Evolutionary conservation across 2,329 filamentous ascomycete genomes (phyloP).

Genomic region (Ophiostoma quercus): DNA sequence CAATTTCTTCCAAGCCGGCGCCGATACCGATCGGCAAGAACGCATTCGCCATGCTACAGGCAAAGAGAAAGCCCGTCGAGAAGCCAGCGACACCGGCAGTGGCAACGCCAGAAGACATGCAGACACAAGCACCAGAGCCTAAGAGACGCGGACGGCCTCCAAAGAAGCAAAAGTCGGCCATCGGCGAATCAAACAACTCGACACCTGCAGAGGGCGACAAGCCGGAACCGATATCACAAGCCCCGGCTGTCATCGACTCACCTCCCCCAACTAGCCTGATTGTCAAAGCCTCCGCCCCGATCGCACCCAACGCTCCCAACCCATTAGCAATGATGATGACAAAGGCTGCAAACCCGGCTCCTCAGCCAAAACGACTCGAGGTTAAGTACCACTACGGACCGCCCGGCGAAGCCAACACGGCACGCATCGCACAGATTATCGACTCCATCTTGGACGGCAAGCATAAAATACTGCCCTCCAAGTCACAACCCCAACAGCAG

Average conservation of each 20-base stretch:
- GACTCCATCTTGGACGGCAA: conserved; percentile 16
- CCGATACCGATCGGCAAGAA: conserved; percentile 7
- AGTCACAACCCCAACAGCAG: not conserved
- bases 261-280: not conserved
- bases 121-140: not conserved
- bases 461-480: conserved; percentile 6
- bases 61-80: conserved; percentile 26
- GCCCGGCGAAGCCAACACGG: not conserved
- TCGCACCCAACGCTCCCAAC: conserved; percentile 41
- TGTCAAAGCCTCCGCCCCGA: not conserved
- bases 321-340: conserved; percentile 26
- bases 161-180: conserved; percentile 30
- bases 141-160: conserved; percentile 28
- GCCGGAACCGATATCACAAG: not conserved
- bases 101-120: not conserved
- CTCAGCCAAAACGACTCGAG: conserved; percentile 14
- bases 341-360: conserved; percentile 17
- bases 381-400: not conserved
- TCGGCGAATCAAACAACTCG: not conserved
- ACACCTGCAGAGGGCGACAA: not conserved
- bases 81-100: conserved; percentile 12
- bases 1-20: not conserved
- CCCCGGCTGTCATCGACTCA: not conserved
- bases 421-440: conserved; percentile 23
- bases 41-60: conserved; percentile 17